Base-by-base conservation (phyloP, 1,139 yeast species). In the Geotrichum klebahnii region DNA sequence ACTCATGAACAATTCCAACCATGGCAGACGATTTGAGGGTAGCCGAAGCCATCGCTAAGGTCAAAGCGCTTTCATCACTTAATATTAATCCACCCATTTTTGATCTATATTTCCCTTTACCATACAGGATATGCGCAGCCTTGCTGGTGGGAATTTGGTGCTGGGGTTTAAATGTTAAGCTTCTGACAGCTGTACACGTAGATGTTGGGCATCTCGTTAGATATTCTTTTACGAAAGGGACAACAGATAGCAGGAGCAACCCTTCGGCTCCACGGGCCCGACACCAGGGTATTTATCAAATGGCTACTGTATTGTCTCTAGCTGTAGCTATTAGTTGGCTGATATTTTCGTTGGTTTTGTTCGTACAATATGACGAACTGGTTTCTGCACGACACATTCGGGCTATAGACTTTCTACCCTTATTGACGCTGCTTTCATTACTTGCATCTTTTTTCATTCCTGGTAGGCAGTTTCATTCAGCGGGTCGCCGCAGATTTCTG, bases 61-160 rank as follows among this genome's bases (percentile, higher is more conserved):
- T 28, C 12, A n/a, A n/a, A n/a, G n/a, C n/a, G n/a, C n/a, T n/a
- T n/a, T n/a, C n/a, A n/a, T n/a, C n/a, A n/a, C n/a, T n/a, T n/a
- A n/a, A n/a, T n/a, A n/a, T n/a, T n/a, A n/a, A n/a, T n/a, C 6
- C 23, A 8, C 44, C n/a, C 35, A 36, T 20, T n/a, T 72, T 73
- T 53, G 75, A 73, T 52, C 51, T 66, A 26, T 59, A 62, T 41
- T 59, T 76, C 26, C 81, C 82, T 0, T 58, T 76, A 17, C 80
- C 82, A 1, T 77, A 72, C 57, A 65, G 82, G 33, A 69, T 77
- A 32, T 67, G 75, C 19, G 59, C 71, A 6, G 65, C 77, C 29
- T 55, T 77, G 3, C 62, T 75, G 42, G 39, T 71, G 0, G 81
- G 81, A 16, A 56, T 75, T 12, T 76, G 80, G 75, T 63, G 75